Conservation (phyloP, 2,329 filamentous ascomycete genomes). For the Fusarium foetens region DNA sequence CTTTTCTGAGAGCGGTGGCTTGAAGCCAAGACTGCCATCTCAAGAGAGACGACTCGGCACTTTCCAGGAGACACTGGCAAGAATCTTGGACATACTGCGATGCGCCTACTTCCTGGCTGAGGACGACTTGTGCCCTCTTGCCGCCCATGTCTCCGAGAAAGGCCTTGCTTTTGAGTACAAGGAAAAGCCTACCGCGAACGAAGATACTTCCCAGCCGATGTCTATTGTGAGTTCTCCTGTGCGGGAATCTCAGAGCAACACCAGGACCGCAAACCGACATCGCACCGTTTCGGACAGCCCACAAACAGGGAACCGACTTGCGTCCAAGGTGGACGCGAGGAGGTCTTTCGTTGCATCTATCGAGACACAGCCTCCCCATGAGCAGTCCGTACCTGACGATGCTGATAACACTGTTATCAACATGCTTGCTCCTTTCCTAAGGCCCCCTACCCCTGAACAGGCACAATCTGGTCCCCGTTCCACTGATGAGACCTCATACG, state of each 20-base stretch:
- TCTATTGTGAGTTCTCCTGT: constrained; percentile 30
- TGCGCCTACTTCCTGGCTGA: constrained; percentile 61
- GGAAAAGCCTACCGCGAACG: constrained; percentile 9
- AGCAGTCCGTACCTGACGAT: constrained; percentile 40
- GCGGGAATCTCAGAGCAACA: constrained; percentile 13
- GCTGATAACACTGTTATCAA: constrained; percentile 56
- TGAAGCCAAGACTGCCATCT: constrained; percentile 53
- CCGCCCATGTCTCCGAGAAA: constrained; percentile 42
- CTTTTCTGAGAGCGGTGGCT: constrained; percentile 47
- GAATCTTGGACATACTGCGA: constrained; percentile 60
- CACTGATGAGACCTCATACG: constrained; percentile 60
- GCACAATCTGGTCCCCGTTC: constrained; percentile 45
- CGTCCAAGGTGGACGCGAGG: constrained; percentile 1
- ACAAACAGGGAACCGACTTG: constrained; percentile 14
- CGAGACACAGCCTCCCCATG: constrained; percentile 11
- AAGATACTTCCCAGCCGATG: constrained; percentile 16
- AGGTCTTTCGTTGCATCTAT: constrained; percentile 16
- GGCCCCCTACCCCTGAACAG: constrained; percentile 56
- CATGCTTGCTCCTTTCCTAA: constrained; percentile 62
- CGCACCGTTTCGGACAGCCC: constrained; percentile 16
- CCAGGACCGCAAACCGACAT: constrained; percentile 12
- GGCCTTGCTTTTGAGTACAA: constrained; percentile 50
- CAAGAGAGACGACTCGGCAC: constrained; percentile 46
- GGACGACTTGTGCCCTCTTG: constrained; percentile 54
- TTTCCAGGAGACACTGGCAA: constrained; percentile 55